Evolutionary conservation across 2,329 filamentous ascomycete genomes (phyloP).

Genomic region (Fusarium liriodendri): DNA sequence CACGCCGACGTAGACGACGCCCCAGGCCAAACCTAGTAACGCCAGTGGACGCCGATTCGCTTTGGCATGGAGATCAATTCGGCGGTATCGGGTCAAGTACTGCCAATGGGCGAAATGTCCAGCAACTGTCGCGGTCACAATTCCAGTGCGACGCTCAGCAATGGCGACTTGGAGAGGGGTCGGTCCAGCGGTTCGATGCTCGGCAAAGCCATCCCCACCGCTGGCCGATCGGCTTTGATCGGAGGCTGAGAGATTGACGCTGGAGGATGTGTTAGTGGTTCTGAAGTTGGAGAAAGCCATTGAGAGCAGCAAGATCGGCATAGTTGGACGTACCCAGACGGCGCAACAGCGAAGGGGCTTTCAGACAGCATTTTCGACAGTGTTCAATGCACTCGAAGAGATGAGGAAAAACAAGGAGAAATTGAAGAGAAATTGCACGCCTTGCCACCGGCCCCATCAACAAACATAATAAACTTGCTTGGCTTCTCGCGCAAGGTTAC

Average conservation of each 20-base stretch:
- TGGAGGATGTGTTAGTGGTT: conserved; percentile 36
- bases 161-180: conserved; percentile 43
- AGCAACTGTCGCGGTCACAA: conserved; percentile 39
- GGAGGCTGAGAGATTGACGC: conserved; percentile 34
- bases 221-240: conserved; percentile 39
- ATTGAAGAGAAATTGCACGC: conserved; percentile 1
- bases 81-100: conserved; percentile 36
- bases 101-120: conserved; percentile 43
- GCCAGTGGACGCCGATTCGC: conserved; percentile 35
- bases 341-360: conserved; percentile 13
- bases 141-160: conserved; percentile 36
- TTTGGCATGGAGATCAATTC: conserved; percentile 31
- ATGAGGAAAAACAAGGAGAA: background rate
- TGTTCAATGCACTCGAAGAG: background rate
- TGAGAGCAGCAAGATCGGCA: conserved; percentile 5
- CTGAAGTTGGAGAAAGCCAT: conserved; percentile 1
- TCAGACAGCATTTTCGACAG: conserved; percentile 18
- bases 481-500: conserved; percentile 25
- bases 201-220: conserved; percentile 39
- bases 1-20: conserved; percentile 38
- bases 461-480: conserved; percentile 16
- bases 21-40: conserved; percentile 38
- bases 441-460: conserved; percentile 21
- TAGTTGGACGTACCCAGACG: conserved; percentile 26
- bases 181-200: conserved; percentile 40